phyloP scores from a whole-genome alignment of 2,329 filamentous ascomycete genomes.

The Ophiobolus disseminans region DNA sequence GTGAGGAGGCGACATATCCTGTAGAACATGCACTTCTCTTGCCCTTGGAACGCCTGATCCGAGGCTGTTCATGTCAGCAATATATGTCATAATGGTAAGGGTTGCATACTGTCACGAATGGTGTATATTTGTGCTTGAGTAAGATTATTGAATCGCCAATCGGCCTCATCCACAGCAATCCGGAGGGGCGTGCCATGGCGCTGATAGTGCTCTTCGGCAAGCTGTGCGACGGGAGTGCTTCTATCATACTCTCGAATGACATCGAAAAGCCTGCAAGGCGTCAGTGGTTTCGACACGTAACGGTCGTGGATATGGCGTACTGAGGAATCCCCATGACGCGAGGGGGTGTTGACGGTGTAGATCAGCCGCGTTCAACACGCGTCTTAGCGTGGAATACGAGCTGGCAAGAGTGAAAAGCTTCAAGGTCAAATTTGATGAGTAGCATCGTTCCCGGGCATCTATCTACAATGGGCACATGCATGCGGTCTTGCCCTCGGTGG shows the following conservation, averaged over 20 bases:
- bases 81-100: rapidly evolving
- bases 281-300: constrained; percentile 3
- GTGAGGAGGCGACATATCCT: constrained; percentile 56
- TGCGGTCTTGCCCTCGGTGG: too few relatives aligned
- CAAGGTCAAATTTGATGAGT: too few relatives aligned
- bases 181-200: constrained; percentile 45
- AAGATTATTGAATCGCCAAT: constrained; percentile 55
- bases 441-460: too few relatives aligned
- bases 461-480: too few relatives aligned
- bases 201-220: constrained; percentile 48
- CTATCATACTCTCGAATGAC: constrained; percentile 47
- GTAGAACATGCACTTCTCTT: constrained; percentile 52
- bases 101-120: constrained; percentile 45
- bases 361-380: constrained; percentile 7
- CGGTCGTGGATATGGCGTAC: constrained; percentile 13
- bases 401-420: background rate
- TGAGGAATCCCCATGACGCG: constrained; percentile 36
- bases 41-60: constrained; percentile 47
- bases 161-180: constrained; percentile 54
- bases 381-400: constrained; percentile 5
- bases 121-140: constrained; percentile 39
- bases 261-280: constrained; percentile 43
- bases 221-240: constrained; percentile 43
- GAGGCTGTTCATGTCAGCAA: constrained; percentile 25
- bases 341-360: too few relatives aligned